Evolutionary conservation across 805 yeast species (phyloP).

Genomic region (Kodamaea kaohsiungensis): DNA sequence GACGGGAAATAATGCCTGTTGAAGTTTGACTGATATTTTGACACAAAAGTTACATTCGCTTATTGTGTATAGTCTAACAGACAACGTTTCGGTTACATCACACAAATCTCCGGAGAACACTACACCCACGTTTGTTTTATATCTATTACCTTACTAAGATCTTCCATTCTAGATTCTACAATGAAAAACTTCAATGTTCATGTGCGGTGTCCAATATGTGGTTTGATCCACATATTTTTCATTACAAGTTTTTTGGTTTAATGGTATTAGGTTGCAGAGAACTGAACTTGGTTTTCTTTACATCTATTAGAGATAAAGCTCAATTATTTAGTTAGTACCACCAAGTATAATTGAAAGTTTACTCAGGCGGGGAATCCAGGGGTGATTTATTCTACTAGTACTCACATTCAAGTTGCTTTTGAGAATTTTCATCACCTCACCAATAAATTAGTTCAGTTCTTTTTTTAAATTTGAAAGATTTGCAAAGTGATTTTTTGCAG

Average conservation of each 20-base stretch:
- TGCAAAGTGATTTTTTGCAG: neutral
- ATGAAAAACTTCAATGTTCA: neutral
- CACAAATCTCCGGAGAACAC: neutral
- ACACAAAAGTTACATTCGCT: neutral
- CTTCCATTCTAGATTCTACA: neutral
- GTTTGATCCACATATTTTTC: neutral
- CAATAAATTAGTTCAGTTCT: too few relatives aligned
- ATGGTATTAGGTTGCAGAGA: neutral
- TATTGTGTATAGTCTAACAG: neutral
- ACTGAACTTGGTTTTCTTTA: too few relatives aligned
- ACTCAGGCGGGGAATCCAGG: too few relatives aligned
- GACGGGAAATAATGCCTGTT: neutral
- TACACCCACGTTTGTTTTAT: neutral
- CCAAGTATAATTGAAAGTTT: too few relatives aligned
- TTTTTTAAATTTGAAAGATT: too few relatives aligned
- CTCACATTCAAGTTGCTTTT: too few relatives aligned
- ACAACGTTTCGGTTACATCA: neutral
- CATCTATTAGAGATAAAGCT: too few relatives aligned
- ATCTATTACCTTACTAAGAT: neutral
- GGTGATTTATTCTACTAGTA: too few relatives aligned
- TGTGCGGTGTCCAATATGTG: neutral
- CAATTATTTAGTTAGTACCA: too few relatives aligned
- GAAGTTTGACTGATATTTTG: neutral
- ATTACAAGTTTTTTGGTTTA: neutral
- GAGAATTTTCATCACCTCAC: too few relatives aligned